These are phyloP conservation scores for Pythium brassicae DNA, from an alignment of 352 stramenopile species.

Conservation along the genomic window DNA sequence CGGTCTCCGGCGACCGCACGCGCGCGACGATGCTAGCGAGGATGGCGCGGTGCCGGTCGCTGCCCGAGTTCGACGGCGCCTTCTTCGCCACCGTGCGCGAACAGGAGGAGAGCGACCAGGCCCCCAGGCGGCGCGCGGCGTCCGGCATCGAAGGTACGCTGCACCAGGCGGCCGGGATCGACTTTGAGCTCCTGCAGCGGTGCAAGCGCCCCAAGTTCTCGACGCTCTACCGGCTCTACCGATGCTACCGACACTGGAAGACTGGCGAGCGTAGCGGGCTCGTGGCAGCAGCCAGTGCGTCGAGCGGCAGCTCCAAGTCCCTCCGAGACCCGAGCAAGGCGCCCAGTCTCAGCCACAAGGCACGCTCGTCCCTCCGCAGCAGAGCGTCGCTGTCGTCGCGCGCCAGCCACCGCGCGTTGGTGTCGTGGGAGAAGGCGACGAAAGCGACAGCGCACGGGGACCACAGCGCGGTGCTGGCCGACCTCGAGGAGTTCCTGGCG, in stretches of 20 bases:
- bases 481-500: constrained; percentile 31
- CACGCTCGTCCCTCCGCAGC: neutral
- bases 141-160: constrained; percentile 24
- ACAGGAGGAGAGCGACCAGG: constrained; percentile 16
- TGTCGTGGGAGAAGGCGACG: constrained; percentile 10
- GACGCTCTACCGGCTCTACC: constrained; percentile 35
- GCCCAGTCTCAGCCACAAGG: constrained; percentile 1
- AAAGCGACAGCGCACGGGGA: neutral
- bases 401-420: constrained; percentile 10
- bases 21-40: constrained; percentile 5
- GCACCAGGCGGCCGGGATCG: constrained; percentile 23
- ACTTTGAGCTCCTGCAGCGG: constrained; percentile 57
- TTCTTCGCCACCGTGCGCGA: constrained; percentile 37
- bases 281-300: neutral
- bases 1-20: neutral
- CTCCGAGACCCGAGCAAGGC: neutral
- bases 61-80: constrained; percentile 33
- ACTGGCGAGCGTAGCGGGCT: neutral
- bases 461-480: constrained; percentile 7
- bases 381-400: constrained; percentile 6
- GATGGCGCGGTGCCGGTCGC: constrained; percentile 39
- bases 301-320: neutral
- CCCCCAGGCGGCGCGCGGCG: constrained; percentile 1
- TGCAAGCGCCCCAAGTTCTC: constrained; percentile 45
- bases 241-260: constrained; percentile 32